phyloP scores from a whole-genome alignment of 2,329 filamentous ascomycete genomes.

The Alternaria conjuncta region DNA sequence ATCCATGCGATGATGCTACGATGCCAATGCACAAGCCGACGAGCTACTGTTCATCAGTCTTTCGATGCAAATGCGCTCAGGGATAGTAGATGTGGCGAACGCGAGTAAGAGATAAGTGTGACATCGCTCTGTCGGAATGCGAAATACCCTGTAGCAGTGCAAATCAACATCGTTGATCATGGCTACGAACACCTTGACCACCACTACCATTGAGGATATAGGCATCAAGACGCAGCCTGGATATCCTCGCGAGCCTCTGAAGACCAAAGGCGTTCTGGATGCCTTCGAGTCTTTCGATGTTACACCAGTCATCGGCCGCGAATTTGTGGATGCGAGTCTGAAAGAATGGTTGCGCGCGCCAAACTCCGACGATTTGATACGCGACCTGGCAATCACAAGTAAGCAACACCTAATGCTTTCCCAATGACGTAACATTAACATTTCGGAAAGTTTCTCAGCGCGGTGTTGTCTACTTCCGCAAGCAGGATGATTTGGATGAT shows the following conservation, averaged over 20 bases:
- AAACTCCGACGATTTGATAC: slow-evolving; percentile 68
- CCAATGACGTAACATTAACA: background rate
- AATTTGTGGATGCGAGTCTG: slow-evolving; percentile 64
- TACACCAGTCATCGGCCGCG: slow-evolving; percentile 68
- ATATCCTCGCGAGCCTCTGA: slow-evolving; percentile 19
- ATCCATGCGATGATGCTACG: slow-evolving; percentile 1
- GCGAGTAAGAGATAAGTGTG: background rate
- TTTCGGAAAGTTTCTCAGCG: slow-evolving; percentile 54
- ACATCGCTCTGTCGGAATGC: background rate
- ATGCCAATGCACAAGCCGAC: background rate
- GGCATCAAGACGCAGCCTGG: background rate
- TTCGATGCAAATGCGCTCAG: background rate
- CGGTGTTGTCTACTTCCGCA: slow-evolving; percentile 63
- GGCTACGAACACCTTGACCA: slow-evolving; percentile 8
- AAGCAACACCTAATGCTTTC: background rate
- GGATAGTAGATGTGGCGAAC: background rate
- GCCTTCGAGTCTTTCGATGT: slow-evolving; percentile 63
- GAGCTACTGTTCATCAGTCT: background rate
- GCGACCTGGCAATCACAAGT: slow-evolving; percentile 64
- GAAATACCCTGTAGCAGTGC: background rate
- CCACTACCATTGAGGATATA: background rate
- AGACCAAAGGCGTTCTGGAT: slow-evolving; percentile 60
- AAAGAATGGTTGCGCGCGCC: slow-evolving; percentile 68
- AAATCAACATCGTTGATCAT: background rate
- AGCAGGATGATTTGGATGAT: slow-evolving; percentile 58